These are phyloP conservation scores for Phalaenopsis aphrodite DNA, from an alignment of 106 monocot species.

Conservation along the genomic window DNA sequence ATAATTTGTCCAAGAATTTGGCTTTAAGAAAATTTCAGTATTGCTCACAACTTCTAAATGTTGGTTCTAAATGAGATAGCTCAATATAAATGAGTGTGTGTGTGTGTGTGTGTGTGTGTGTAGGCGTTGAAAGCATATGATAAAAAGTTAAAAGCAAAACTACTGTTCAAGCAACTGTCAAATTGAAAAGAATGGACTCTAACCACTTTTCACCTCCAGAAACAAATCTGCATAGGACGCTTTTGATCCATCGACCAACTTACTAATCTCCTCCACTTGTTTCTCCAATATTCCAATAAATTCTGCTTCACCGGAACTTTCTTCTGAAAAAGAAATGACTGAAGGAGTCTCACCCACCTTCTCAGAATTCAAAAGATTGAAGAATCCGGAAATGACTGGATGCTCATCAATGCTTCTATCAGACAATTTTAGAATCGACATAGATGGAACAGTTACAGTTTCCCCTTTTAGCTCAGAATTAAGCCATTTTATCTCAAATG, in stretches of 20 bases:
- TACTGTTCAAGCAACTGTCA: neutral
- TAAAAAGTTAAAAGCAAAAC: neutral
- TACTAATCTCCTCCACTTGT: conserved; percentile 52
- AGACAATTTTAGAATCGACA: conserved; percentile 35
- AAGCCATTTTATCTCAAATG: conserved; percentile 52
- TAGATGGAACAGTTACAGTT: conserved; percentile 34
- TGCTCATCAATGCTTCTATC: conserved; percentile 33
- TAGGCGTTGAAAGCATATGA: neutral
- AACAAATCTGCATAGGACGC: conserved; percentile 15
- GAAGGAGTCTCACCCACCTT: conserved; percentile 16
- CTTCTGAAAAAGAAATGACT: conserved; percentile 16
- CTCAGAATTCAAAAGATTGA: conserved; percentile 17
- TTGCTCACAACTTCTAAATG: no score
- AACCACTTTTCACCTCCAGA: conserved; percentile 28
- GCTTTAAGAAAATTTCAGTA: no score
- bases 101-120: no score
- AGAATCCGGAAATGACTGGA: conserved; percentile 31
- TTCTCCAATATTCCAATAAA: conserved; percentile 28
- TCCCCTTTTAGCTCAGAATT: conserved; percentile 22
- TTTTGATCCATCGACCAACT: conserved; percentile 22
- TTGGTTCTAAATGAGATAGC: no score
- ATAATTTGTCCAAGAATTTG: no score
- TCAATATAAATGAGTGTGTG: no score
- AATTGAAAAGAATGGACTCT: neutral
- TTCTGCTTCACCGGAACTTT: conserved; percentile 23